A percentile compares a stretch with the other conserved stretches of the same genome.
phyloP scores from a whole-genome alignment of 768 basidiomycete genomes.

The Boletellus ananiceps region DNA sequence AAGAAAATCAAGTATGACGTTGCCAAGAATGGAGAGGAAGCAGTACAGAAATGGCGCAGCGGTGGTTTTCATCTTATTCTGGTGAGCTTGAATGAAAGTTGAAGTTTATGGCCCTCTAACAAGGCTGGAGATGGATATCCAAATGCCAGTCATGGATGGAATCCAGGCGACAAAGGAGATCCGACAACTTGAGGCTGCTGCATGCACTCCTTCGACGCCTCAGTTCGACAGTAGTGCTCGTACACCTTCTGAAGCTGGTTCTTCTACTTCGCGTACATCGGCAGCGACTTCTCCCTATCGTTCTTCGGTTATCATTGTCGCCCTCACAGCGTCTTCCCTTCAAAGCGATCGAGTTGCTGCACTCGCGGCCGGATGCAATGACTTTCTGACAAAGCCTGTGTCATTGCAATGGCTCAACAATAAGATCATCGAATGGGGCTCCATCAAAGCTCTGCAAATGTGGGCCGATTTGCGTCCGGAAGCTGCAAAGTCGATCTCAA shows the following conservation, averaged over 20 bases:
- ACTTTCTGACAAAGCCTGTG: conserved; percentile 97
- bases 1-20: conserved; percentile 94
- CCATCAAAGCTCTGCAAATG: conserved; percentile 91
- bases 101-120: conserved; percentile 10
- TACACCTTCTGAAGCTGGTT: conserved; percentile 53
- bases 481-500: conserved; percentile 41
- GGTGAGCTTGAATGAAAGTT: conserved; percentile 44
- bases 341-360: conserved; percentile 94
- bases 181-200: conserved; percentile 72
- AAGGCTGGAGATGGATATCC: conserved; percentile 89
- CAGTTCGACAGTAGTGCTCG: conserved; percentile 43
- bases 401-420: conserved; percentile 92
- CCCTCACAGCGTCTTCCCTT: conserved; percentile 95
- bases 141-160: conserved; percentile 99
- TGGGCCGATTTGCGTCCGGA: conserved; percentile 81
- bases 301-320: conserved; percentile 97
- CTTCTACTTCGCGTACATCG: conserved; percentile 42
- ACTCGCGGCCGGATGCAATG: conserved; percentile 98
- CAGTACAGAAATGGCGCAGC: conserved; percentile 90
- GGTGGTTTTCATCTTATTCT: conserved; percentile 94
- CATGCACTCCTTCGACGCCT: conserved; percentile 67
- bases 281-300: conserved; percentile 60
- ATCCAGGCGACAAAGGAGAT: conserved; percentile 97
- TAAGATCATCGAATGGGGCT: conserved; percentile 99
- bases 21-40: conserved; percentile 93